Base-by-base conservation (phyloP, 768 basidiomycete genomes). In the Lyophyllum shimeji region DNA sequence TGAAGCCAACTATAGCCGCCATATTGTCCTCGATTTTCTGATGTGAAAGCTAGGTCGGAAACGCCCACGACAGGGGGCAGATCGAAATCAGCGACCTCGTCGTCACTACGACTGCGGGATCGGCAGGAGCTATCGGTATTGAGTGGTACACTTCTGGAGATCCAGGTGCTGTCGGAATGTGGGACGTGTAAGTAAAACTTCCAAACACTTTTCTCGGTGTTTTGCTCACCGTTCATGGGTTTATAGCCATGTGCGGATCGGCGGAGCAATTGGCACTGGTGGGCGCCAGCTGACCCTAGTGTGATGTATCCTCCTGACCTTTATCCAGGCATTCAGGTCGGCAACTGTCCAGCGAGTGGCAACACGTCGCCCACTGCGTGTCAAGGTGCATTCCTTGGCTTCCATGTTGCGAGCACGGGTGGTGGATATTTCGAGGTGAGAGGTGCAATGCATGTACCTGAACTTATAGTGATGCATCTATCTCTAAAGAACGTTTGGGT, bases 1-100 rank as follows among this genome's bases (percentile, higher is more conserved):
- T 37, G 15, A 37, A 17, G 34, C 15, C 11, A 17, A 11, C 34
- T 17, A 6, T 37, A 37, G 15, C 15, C 15, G 8, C 15, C 15
- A 17, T 3, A 37, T 37, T 13, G 15, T 6, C 8, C 12, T 12
- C 34, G 15, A 17, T 17, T 37, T 37, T 37, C 34, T 37, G 34
- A 37, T 37, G 34, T 37, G 11, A 37, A 4, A 74, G 85, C 49
- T 71, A 70, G 64, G 77, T 82, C 2, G 84, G 87, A 23, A 76
- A 70, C 9, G 54, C 69, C 24, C 75, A 76, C 20, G 80, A 76
- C 49, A 63, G 68, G 42, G 87, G 86, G 1, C 58, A 79, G n/a
- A 62, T 84, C 17, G 88, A 89, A 64, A 82, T 89, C 55, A 74
- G 78, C 2, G 87, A 88, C 59, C 82, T 89, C 1, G 64, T 88